phyloP scores from a whole-genome alignment of 768 basidiomycete species.

The Megacollybia marginata region DNA sequence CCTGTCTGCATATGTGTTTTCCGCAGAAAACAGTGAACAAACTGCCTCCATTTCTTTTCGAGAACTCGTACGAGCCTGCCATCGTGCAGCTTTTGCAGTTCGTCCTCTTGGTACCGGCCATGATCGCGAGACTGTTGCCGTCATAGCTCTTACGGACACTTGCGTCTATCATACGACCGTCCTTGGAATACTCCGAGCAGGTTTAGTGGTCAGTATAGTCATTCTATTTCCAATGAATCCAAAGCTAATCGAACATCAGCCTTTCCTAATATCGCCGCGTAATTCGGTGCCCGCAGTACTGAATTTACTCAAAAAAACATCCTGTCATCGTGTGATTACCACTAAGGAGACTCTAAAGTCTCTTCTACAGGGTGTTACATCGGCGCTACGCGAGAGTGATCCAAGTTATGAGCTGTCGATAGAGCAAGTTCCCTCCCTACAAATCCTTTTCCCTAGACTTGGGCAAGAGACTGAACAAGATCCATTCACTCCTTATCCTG shows the following conservation, averaged over 20 bases:
- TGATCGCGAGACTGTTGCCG: slow-evolving; percentile 20
- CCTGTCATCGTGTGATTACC: slow-evolving; percentile 22
- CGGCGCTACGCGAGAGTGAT: slow-evolving; percentile 4
- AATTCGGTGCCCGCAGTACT: slow-evolving; percentile 26
- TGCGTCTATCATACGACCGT: slow-evolving; percentile 20
- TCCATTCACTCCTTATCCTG: slow-evolving; percentile 4
- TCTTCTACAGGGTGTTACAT: slow-evolving; percentile 14
- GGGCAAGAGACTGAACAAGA: slow-evolving; percentile 12
- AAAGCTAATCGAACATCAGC: slow-evolving; percentile 16
- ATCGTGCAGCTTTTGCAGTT: slow-evolving; percentile 19
- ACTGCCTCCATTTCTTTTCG: slow-evolving; percentile 15
- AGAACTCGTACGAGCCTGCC: slow-evolving; percentile 20
- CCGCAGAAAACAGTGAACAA: slow-evolving; percentile 9
- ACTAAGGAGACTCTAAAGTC: slow-evolving; percentile 15
- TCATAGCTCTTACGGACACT: slow-evolving; percentile 23
- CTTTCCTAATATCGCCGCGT: slow-evolving; percentile 30
- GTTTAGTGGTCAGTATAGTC: slow-evolving; percentile 20
- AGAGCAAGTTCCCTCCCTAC: slow-evolving; percentile 9
- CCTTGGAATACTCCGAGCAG: slow-evolving; percentile 18
- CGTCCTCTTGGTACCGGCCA: slow-evolving; percentile 10
- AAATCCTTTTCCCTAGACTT: slow-evolving; percentile 18
- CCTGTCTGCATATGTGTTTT: slow-evolving; percentile 22
- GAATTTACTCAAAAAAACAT: slow-evolving; percentile 22
- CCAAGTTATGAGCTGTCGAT: slow-evolving; percentile 5
- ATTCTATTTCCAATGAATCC: slow-evolving; percentile 3